A percentile compares a stretch with the other conserved stretches of the same genome.
phyloP scores from a whole-genome alignment of 129 eudicot genomes.

The Lactuca saligna region DNA sequence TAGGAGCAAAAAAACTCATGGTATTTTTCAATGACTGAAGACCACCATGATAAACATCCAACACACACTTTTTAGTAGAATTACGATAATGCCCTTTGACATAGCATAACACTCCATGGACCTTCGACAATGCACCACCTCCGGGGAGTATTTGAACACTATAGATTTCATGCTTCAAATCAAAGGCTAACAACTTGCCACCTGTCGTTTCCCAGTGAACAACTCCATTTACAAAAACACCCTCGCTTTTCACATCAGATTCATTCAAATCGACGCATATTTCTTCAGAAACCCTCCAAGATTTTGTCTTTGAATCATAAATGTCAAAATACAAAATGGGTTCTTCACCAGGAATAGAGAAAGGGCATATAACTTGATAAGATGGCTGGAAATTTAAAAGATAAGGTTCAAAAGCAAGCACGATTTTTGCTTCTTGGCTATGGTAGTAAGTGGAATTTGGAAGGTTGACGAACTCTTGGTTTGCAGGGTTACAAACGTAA shows the following conservation, averaged over 20 bases:
- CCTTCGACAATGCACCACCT: slow-evolving; percentile 32
- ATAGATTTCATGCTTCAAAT: slow-evolving; percentile 31
- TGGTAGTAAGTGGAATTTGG: slow-evolving; percentile 42
- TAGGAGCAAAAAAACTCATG: not conserved
- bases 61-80: not conserved
- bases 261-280: slow-evolving; percentile 32
- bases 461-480: slow-evolving; percentile 26
- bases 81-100: slow-evolving; percentile 6
- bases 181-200: slow-evolving; percentile 47
- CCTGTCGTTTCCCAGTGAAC: slow-evolving; percentile 47
- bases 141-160: slow-evolving; percentile 33
- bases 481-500: slow-evolving; percentile 58
- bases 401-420: slow-evolving; percentile 58
- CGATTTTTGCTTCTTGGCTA: slow-evolving; percentile 31
- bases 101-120: slow-evolving; percentile 44
- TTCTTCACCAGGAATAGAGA: slow-evolving; percentile 19
- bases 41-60: slow-evolving; percentile 41
- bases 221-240: slow-evolving; percentile 43
- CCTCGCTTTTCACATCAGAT: slow-evolving; percentile 19
- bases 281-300: slow-evolving; percentile 37
- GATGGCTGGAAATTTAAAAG: slow-evolving; percentile 30
- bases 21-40: slow-evolving; percentile 25
- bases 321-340: slow-evolving; percentile 44
- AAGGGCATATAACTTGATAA: slow-evolving; percentile 46
- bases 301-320: slow-evolving; percentile 45